Evolutionary conservation across 495 filamentous ascomycete genomes (phyloP).

Genomic region (Podospora pseudoanserina): DNA sequence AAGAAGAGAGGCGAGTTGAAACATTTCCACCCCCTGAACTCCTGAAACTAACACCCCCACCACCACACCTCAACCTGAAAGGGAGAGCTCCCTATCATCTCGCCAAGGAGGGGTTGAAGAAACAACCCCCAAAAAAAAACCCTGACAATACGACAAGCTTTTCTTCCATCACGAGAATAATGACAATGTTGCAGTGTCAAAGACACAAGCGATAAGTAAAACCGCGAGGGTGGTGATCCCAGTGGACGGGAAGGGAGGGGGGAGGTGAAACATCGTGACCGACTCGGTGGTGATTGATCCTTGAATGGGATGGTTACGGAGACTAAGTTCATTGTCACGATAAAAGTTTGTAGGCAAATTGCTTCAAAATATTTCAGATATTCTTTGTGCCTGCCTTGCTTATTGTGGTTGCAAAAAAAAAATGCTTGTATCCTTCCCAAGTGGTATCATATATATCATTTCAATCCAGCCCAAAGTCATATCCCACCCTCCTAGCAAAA

Average conservation of each 20-base stretch:
- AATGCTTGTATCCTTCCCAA: background rate
- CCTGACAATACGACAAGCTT: background rate
- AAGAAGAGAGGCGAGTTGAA: background rate
- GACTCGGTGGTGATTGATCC: background rate
- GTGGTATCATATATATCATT: background rate
- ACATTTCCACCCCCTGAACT: background rate
- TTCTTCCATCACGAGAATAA: background rate
- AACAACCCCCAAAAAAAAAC: background rate
- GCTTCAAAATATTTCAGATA: background rate
- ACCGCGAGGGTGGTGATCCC: background rate
- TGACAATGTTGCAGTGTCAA: background rate
- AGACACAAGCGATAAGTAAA: background rate
- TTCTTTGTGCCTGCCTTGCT: background rate
- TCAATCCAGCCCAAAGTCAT: background rate
- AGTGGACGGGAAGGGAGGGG: too few species aligned
- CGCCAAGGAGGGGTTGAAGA: background rate
- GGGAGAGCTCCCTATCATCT: background rate
- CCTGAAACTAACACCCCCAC: background rate
- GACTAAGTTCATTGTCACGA: background rate
- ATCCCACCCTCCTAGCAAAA: background rate
- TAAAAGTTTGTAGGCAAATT: background rate
- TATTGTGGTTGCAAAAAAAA: background rate
- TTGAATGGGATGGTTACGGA: background rate
- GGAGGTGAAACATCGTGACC: background rate
- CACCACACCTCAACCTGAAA: too few species aligned